Base-by-base conservation (phyloP, 352 stramenopile species). In the Pythium dissimile region DNA sequence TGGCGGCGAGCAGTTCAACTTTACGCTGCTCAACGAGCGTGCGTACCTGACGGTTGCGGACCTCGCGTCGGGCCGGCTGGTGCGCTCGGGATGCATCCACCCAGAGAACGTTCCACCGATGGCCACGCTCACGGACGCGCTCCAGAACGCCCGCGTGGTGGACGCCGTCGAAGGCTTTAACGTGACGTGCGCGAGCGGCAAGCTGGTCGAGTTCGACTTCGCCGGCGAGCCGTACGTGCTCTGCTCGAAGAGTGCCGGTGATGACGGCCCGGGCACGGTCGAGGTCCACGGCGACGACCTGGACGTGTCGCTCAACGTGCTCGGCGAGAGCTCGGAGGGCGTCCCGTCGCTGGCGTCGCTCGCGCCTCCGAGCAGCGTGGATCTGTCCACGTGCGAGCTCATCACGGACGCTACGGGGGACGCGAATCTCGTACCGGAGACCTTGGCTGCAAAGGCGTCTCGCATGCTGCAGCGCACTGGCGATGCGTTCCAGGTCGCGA, bases 121-220 rank as follows among this genome's bases (percentile, higher is more conserved):
- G 24, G 18, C 48, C 20, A 50, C 41, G 26, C 35, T 73, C 51
- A 57, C 32, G 21, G 62, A 67, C n/a, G 56, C 62, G 18, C 44
- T 73, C 21, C 26, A 48, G 24, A 56, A 65, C 42, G 67, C 63
- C 10, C 63, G 67, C 31, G 67, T 75, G 24, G 53, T 72, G 12
- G 67, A 72, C 44, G 52, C 50, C 24, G 54, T 64, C 20, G 34
- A 31, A 18, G 51, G 42, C 35, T 60, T 45, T 34, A 39, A 65
- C 26, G 38, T 67, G 26, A 28, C 34, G 18, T 71, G 63, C n/a
- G 48, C 54, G 12, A 54, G 35, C 20, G 43, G 57, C 51, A 71
- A 71, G 58, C 28, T 71, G 20, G 38, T 71, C 23, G 64, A 71
- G 54, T 61, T 71, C 21, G n/a, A 38, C 28, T 71, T 71, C 42